A percentile compares a stretch with the other conserved stretches of the same genome.
Evolutionary conservation across 2,329 filamentous ascomycete species (phyloP).

Genomic region (Paecilomyces dactylethromorphus): DNA sequence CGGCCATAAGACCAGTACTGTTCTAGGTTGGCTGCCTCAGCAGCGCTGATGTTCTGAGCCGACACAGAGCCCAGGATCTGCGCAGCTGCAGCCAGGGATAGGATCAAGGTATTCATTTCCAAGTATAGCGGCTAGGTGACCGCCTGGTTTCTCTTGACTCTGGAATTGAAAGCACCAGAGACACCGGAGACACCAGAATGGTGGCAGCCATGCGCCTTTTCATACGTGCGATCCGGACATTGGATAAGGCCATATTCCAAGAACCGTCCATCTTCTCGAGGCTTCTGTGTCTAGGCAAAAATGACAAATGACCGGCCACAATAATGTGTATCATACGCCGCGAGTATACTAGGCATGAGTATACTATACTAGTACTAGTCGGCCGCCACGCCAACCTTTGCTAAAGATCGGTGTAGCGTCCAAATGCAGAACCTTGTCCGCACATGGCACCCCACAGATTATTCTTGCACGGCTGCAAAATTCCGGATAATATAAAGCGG

Average conservation of each 20-base stretch:
- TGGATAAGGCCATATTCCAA: background rate
- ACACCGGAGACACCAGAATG: background rate
- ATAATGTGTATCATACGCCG: background rate
- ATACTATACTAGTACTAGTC: background rate
- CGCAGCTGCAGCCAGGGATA: background rate
- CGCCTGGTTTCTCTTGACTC: background rate
- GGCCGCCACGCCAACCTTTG: background rate
- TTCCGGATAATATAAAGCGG: background rate
- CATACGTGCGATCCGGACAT: too few relatives aligned
- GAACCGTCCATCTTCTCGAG: background rate
- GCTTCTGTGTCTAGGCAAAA: background rate
- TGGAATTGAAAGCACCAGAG: background rate
- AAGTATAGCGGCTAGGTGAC: background rate
- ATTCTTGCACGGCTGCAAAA: background rate
- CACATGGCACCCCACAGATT: background rate
- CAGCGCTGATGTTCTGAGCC: background rate
- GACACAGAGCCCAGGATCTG: background rate
- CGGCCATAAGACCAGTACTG: constrained; percentile 1
- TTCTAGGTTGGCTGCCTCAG: background rate
- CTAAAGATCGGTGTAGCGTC: background rate
- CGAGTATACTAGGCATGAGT: background rate
- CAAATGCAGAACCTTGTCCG: background rate
- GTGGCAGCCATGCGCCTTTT: background rate
- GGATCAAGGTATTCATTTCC: background rate
- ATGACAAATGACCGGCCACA: background rate